These are phyloP conservation scores for Umbilicaria muhlenbergii DNA, from an alignment of 495 filamentous ascomycete genomes.

Conservation along the genomic window DNA sequence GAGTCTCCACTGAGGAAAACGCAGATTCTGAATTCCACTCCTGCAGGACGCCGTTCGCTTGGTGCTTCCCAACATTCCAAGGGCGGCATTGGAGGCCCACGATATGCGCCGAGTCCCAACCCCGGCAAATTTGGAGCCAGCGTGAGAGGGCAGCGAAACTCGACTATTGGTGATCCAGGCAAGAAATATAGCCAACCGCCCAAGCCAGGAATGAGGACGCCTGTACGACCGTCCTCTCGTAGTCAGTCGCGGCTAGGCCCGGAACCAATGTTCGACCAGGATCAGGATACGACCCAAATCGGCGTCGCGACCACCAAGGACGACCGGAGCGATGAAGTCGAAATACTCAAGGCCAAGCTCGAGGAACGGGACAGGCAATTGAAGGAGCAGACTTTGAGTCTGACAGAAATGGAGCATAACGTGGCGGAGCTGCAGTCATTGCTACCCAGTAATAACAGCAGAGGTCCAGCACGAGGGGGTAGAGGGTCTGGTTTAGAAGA, in stretches of 20 bases:
- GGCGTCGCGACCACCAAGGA: constrained; percentile 34
- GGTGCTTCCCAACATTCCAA: constrained; percentile 31
- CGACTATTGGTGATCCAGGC: constrained; percentile 36
- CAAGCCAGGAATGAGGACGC: constrained; percentile 30
- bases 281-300: constrained; percentile 37
- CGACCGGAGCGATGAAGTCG: constrained; percentile 46
- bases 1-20: constrained; percentile 61
- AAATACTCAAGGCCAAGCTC: constrained; percentile 46
- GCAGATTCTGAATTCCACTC: constrained; percentile 29
- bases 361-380: constrained; percentile 76
- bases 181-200: constrained; percentile 24
- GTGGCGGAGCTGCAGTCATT: constrained; percentile 54
- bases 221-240: constrained; percentile 24
- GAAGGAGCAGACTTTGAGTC: constrained; percentile 63
- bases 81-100: constrained; percentile 21
- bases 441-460: constrained; percentile 18
- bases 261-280: constrained; percentile 28
- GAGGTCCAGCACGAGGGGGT: constrained; percentile 18
- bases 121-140: constrained; percentile 50
- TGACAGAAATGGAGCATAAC: constrained; percentile 75
- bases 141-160: constrained; percentile 31
- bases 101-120: constrained; percentile 49
- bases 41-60: constrained; percentile 36
- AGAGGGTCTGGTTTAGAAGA: constrained; percentile 47
- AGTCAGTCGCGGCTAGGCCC: constrained; percentile 30